phyloP scores from a whole-genome alignment of 148 eudicot species.

The Tetragonia tetragonoides region DNA sequence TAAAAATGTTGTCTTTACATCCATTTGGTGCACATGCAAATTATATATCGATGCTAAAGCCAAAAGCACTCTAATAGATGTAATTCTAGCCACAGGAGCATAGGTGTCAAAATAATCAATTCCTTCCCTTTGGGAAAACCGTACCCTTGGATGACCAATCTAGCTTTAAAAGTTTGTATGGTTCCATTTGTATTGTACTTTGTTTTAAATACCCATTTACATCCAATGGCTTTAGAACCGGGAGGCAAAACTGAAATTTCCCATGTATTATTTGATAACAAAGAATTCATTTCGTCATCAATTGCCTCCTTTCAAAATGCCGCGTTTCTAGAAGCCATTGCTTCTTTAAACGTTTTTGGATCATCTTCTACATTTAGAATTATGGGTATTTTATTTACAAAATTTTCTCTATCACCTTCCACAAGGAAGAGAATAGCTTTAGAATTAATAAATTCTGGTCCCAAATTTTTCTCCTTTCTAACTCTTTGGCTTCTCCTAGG shows the following conservation, averaged over 20 bases:
- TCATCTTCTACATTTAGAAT: background rate
- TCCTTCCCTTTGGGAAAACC: background rate
- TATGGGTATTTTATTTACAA: background rate
- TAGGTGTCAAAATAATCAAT: conserved; percentile 19
- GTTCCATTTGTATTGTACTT: too few relatives aligned
- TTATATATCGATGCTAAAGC: background rate
- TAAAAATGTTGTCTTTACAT: background rate
- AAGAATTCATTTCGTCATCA: conserved; percentile 16
- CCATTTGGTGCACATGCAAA: conserved; percentile 16
- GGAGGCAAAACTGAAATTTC: background rate
- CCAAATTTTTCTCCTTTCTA: background rate
- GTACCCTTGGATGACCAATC: background rate
- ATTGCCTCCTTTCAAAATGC: conserved; percentile 19
- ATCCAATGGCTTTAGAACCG: too few relatives aligned
- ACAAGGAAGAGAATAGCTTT: background rate
- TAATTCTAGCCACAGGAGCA: conserved; percentile 15
- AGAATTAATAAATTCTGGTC: background rate
- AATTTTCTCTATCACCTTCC: background rate
- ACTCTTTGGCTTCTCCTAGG: conserved; percentile 11
- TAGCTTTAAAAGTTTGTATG: conserved; percentile 2
- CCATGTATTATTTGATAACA: conserved; percentile 1
- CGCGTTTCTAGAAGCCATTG: conserved; percentile 15
- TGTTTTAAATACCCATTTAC: too few relatives aligned
- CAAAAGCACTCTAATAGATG: background rate
- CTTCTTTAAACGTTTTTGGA: conserved; percentile 18